phyloP scores from a whole-genome alignment of 805 yeast species.

The Saccharomycopsis sp. region DNA sequence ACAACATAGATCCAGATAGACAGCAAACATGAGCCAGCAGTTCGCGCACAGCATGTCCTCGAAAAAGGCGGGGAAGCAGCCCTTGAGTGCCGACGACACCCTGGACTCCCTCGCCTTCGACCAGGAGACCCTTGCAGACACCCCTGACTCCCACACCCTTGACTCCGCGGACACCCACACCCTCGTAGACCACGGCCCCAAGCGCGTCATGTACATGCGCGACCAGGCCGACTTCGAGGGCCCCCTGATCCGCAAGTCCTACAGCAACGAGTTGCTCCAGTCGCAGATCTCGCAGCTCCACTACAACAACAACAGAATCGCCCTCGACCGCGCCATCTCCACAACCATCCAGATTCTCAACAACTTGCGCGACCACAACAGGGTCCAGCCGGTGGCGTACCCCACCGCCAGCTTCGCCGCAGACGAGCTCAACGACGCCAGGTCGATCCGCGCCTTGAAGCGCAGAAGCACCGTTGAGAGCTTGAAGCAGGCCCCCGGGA shows the following conservation, averaged over 20 bases:
- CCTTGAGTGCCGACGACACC: neutral
- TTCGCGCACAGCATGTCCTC: neutral
- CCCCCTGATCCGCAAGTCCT: neutral
- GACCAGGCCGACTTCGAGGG: constrained; percentile 12
- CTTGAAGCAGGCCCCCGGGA: constrained; percentile 24
- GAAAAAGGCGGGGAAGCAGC: neutral
- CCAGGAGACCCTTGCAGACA: constrained; percentile 9
- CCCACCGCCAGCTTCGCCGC: constrained; percentile 39
- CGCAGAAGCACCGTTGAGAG: constrained; percentile 24
- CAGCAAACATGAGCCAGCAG: neutral
- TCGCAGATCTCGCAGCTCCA: constrained; percentile 64
- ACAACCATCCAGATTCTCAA: constrained; percentile 44
- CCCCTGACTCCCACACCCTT: too few relatives aligned
- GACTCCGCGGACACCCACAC: too few relatives aligned
- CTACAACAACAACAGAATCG: constrained; percentile 65
- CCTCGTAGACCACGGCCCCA: too few relatives aligned
- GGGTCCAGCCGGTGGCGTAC: constrained; percentile 52
- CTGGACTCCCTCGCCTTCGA: constrained; percentile 3
- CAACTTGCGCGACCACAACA: constrained; percentile 51
- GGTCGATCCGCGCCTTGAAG: constrained; percentile 22
- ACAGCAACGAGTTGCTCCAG: constrained; percentile 24
- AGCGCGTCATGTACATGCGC: constrained; percentile 11
- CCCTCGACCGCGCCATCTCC: constrained; percentile 55
- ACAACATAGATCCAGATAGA: too few relatives aligned
- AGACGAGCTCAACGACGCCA: constrained; percentile 25